Evolutionary conservation across 768 basidiomycete species (phyloP).

Genomic region (Cystobasidium tubakii): DNA sequence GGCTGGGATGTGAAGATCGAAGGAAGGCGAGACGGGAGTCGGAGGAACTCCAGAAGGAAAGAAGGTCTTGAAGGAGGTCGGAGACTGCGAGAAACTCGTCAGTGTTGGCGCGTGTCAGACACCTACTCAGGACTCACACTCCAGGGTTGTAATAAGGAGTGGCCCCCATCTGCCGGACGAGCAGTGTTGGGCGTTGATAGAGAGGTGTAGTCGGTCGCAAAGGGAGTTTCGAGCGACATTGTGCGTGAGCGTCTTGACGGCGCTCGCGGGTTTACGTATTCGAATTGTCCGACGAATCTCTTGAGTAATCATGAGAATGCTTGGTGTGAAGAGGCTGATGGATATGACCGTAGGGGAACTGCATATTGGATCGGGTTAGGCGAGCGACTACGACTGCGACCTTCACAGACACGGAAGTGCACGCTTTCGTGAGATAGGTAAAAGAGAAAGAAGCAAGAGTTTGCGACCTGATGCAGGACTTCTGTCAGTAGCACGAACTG

Average conservation of each 20-base stretch:
- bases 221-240: not conserved
- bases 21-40: not conserved
- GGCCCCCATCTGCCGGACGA: too few relatives aligned
- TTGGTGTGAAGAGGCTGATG: not conserved
- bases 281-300: not conserved
- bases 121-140: not conserved
- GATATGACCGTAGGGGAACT: too few relatives aligned
- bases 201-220: not conserved
- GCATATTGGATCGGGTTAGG: not conserved
- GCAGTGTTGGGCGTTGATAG: not conserved
- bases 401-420: too few relatives aligned
- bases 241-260: not conserved
- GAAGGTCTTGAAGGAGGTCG: not conserved
- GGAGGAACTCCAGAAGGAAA: not conserved
- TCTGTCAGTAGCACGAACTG: too few relatives aligned
- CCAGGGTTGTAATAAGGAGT: too few relatives aligned
- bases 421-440: too few relatives aligned
- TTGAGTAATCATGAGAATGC: not conserved
- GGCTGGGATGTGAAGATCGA: not conserved
- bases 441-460: too few relatives aligned
- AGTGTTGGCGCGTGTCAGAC: too few relatives aligned
- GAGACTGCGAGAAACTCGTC: too few relatives aligned
- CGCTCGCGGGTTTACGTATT: not conserved
- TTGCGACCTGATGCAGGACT: too few relatives aligned
- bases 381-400: too few relatives aligned